phyloP scores from a whole-genome alignment of 2,329 filamentous ascomycete species.

The Ophiocordyceps camponoti-leonardi region DNA sequence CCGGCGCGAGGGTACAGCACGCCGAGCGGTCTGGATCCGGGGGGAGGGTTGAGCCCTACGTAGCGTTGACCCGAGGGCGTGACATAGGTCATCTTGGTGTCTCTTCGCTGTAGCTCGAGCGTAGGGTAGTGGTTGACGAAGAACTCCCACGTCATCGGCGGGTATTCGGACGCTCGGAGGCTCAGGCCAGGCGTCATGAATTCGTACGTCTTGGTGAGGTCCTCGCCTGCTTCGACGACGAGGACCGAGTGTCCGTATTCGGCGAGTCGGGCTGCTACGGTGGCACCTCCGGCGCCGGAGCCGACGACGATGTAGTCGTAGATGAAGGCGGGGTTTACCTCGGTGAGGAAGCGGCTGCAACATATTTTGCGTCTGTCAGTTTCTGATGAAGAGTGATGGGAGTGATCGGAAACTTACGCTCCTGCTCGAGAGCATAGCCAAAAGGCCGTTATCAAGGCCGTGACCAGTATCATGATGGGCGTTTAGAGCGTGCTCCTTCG shows the following conservation, averaged over 20 bases:
- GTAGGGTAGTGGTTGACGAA: conserved; percentile 46
- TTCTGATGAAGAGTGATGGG: no score
- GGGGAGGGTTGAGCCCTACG: conserved; percentile 19
- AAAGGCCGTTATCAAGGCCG: background rate
- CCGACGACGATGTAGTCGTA: conserved; percentile 46
- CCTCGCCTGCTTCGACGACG: conserved; percentile 44
- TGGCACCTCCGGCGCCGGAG: conserved; percentile 40
- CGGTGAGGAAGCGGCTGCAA: background rate
- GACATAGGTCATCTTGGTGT: conserved; percentile 41
- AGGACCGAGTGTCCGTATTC: conserved; percentile 40
- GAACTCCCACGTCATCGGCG: conserved; percentile 43
- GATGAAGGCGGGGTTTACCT: background rate
- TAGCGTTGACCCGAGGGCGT: conserved; percentile 32
- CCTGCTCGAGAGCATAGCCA: background rate
- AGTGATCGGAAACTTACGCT: no score
- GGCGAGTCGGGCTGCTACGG: conserved; percentile 39
- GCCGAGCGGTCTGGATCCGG: conserved; percentile 21
- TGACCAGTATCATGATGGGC: background rate
- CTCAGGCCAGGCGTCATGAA: conserved; percentile 24
- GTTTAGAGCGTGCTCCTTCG: background rate
- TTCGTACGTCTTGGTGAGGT: conserved; percentile 26
- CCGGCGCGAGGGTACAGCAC: conserved; percentile 28
- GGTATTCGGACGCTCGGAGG: conserved; percentile 30
- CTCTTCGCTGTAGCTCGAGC: conserved; percentile 29
- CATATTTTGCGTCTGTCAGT: background rate